Base-by-base conservation (phyloP, 2,329 filamentous ascomycete species). In the Fonsecaea multimorphosa region DNA sequence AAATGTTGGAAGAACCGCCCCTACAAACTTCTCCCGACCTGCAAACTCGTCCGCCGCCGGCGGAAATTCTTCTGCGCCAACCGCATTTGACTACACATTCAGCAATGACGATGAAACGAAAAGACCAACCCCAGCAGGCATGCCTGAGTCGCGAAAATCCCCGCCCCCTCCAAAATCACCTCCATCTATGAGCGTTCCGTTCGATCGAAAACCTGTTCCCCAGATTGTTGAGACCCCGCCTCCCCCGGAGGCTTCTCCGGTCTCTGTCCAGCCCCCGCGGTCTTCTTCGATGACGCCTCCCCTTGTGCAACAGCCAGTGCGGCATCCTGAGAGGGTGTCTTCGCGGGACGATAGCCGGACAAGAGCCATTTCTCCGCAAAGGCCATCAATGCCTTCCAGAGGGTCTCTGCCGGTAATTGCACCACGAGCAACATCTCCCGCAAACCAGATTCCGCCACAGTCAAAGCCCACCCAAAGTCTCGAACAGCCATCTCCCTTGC, bases 401-500 rank as follows among this genome's bases (percentile, higher is more conserved):
- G 64, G 70, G 16, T 67, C 68, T 16, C 40, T 69, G 53, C 66
- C 63, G 3, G 55, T 22, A 8, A 38, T 64, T 32, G 51, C 62
- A 8, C 36, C n/a, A 24, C 65, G 65, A 56, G 29, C 72, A 73
- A 1, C 59, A 70, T 32, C 69, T 70, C 56, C 63, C 69, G 40
- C 74, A 75, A 72, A 73, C 56, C 74, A 76, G 36, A 78, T 51
- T 73, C 74, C 59, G 69, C 72, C 61, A 74, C 72, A 61, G 71
- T 73, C 58, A 63, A 76, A 53, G 71, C 63, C 72, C 79, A 70
- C 78, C 81, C 82, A 85, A 57, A 86, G 83, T 0, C 80, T 89
- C 22, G 87, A 88, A 70, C 89, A 93, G 32, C 86, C 90, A 2
- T 87, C 91, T n/a, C 82, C 87, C 31, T 78, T 94, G 1, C 88